Conservation (phyloP, 192 early-diverging fungal genomes). For the Coemansia aciculifera region DNA sequence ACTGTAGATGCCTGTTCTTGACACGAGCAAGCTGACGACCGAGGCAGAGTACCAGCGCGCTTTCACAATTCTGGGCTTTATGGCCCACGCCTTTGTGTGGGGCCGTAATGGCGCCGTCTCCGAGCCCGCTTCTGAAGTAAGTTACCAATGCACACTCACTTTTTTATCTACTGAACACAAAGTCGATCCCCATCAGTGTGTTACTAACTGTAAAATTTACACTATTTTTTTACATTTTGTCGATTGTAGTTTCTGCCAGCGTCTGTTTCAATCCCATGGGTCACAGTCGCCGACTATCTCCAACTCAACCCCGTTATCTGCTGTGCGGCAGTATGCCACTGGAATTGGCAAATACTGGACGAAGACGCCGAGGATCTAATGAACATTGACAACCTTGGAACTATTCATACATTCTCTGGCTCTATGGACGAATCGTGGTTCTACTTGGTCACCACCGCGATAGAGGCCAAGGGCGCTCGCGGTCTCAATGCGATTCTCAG, state of each 20-base stretch:
- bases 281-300: constrained; percentile 67
- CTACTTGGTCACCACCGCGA: constrained; percentile 87
- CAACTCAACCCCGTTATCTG: constrained; percentile 85
- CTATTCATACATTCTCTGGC: constrained; percentile 82
- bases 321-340: constrained; percentile 84
- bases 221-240: not conserved
- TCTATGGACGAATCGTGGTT: constrained; percentile 96
- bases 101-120: constrained; percentile 73
- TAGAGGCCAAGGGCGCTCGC: constrained; percentile 79
- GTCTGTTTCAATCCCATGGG: constrained; percentile 83
- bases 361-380: constrained; percentile 64
- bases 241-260: constrained; percentile 63
- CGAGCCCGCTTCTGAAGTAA: constrained; percentile 63
- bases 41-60: constrained; percentile 79
- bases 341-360: constrained; percentile 92
- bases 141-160: not conserved
- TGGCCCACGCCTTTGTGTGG: constrained; percentile 93
- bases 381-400: constrained; percentile 74
- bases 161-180: not conserved
- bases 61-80: constrained; percentile 82
- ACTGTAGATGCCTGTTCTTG: constrained; percentile 75
- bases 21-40: constrained; percentile 59
- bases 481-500: constrained; percentile 65
- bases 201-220: not conserved
- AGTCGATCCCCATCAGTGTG: not conserved